Evolutionary conservation across 441 rosid species (phyloP), one percentile per base, ranked within the genome.

Genomic region (Populus trichocarpa): DNA sequence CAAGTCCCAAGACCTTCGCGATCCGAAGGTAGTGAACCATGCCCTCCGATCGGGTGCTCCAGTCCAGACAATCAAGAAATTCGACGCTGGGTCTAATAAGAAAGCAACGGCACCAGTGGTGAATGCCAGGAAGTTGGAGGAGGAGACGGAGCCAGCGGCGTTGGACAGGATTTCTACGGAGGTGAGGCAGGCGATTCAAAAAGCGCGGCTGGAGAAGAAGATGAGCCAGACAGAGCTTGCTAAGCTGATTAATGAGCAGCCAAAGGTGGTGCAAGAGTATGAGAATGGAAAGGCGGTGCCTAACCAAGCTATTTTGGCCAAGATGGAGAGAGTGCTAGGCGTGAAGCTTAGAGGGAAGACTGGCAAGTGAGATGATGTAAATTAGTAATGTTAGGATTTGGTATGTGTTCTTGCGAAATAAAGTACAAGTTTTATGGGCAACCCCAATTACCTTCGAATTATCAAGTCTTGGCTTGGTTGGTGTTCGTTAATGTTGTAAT

Each of bases 281-380:
- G 97, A 96, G 80, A 91, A 89, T 59, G 98, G 99, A 2, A 96
- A 92, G 88, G 98, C 94, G 5, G 94, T 91, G 67, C 93, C 91
- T 2, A 92, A 89, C 81, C 95, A 91, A 70, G 89, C 88, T 1
- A 86, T 93, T 78, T 79, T 95, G 32, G 94, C 87, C 1, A 95
- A 93, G 91, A 90, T 95, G 96, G 95, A 93, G 88, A 93, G 80
- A 74, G 94, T 84, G 16, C 96, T 93, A 0, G 93, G 98, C 13
- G 94, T 92, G 32, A 93, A 91, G 82, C 88, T 93, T 1, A 84
- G 99, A 74, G 99, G 92, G 1, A 91, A 87, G 80, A 75, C 66
- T 6, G 86, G 86, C 25, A 91, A 90, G 74, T 90, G 38, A 71
- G 1, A n/a, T 20, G 53, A 87, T 40, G 0, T 33, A 23, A n/a